Evolutionary conservation across 2,329 filamentous ascomycete species (phyloP).

Genomic region (Ceratocystis alfenasii): DNA sequence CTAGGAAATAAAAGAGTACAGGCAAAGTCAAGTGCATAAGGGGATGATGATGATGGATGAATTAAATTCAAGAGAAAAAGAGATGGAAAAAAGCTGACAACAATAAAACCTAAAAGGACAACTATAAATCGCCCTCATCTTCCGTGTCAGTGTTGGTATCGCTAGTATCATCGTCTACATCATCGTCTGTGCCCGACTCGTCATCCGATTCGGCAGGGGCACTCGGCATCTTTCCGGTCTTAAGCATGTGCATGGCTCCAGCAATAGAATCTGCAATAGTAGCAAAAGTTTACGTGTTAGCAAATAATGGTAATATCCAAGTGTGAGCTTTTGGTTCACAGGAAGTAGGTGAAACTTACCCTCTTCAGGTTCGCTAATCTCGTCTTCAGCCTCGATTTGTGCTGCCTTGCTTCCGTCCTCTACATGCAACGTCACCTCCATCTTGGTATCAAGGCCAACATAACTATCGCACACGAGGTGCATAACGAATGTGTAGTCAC

Average conservation of each 20-base stretch:
- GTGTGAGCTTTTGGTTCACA: background rate
- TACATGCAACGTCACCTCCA: conserved; percentile 78
- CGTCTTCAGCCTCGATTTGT: conserved; percentile 71
- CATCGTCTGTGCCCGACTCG: conserved; percentile 68
- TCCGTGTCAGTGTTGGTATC: conserved; percentile 59
- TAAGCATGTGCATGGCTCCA: conserved; percentile 79
- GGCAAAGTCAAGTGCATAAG: conserved; percentile 6
- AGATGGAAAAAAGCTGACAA: conserved; percentile 19
- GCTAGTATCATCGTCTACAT: conserved; percentile 54
- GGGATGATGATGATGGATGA: background rate
- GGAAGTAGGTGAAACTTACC: conserved; percentile 48
- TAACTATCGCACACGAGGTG: conserved; percentile 92
- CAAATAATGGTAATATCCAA: background rate
- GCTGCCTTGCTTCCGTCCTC: conserved; percentile 80
- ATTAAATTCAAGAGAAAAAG: conserved; percentile 7
- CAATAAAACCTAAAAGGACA: conserved; percentile 21
- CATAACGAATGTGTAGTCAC: conserved; percentile 90
- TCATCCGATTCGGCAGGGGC: conserved; percentile 52
- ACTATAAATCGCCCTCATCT: conserved; percentile 33
- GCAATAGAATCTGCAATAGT: conserved; percentile 63
- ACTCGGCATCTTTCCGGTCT: conserved; percentile 48
- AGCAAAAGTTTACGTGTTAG: conserved; percentile 27
- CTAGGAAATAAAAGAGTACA: conserved; percentile 1
- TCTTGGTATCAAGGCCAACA: conserved; percentile 82
- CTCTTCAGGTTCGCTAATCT: conserved; percentile 96